These are phyloP conservation scores for Dentipellis fragilis DNA, from an alignment of 768 basidiomycete species.

Conservation along the genomic window DNA sequence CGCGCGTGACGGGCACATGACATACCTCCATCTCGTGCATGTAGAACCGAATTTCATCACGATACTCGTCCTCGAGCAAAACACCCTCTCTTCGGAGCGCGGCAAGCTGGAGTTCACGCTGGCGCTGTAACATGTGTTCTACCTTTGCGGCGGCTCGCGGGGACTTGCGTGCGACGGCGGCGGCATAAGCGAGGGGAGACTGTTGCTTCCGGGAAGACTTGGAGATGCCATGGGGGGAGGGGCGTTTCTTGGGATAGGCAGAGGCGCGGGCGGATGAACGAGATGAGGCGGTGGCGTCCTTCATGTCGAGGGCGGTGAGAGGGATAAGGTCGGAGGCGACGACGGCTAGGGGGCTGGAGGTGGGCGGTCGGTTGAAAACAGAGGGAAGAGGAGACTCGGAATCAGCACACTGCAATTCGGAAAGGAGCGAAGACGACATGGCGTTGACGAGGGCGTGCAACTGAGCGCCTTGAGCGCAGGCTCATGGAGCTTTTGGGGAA, in stretches of 20 bases:
- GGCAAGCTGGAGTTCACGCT: constrained; percentile 57
- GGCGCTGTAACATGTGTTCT: constrained; percentile 51
- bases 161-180: constrained; percentile 47
- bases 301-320: constrained; percentile 45
- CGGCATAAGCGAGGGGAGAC: constrained; percentile 32
- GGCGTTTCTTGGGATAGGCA: constrained; percentile 78
- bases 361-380: constrained; percentile 12
- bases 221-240: constrained; percentile 69
- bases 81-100: constrained; percentile 65
- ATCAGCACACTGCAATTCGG: constrained; percentile 5
- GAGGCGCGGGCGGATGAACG: constrained; percentile 52
- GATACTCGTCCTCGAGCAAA: constrained; percentile 90
- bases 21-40: constrained; percentile 99
- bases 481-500: constrained; percentile 1
- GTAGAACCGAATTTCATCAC: constrained; percentile 84
- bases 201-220: constrained; percentile 43
- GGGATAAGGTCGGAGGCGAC: constrained; percentile 32
- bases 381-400: constrained; percentile 6
- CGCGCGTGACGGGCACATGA: constrained; percentile 8
- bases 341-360: constrained; percentile 18
- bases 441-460: neutral
- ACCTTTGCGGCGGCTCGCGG: constrained; percentile 58
- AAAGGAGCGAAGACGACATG: constrained; percentile 7
- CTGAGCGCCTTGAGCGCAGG: neutral
- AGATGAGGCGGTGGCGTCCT: constrained; percentile 59